Evolutionary conservation across 2,329 filamentous ascomycete genomes (phyloP).

Genomic region (Ophiognomonia clavigignenti-juglandacearum): DNA sequence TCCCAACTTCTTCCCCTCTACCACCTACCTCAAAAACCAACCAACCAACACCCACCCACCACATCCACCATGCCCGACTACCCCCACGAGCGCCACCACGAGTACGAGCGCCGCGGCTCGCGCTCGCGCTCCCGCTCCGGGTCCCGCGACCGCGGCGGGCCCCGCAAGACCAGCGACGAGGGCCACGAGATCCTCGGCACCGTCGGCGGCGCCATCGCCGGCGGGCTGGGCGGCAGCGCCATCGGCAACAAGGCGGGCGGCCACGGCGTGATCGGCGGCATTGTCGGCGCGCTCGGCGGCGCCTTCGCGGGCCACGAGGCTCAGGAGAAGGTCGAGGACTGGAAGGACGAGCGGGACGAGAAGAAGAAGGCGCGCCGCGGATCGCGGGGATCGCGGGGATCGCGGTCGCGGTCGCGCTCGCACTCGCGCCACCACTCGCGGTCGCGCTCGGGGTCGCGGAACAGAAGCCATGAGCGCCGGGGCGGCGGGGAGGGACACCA

Average conservation of each 20-base stretch:
- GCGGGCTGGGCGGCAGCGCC: conserved; percentile 35
- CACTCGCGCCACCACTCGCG: neutral
- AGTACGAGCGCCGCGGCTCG: neutral
- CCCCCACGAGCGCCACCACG: neutral
- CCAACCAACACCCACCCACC: too few relatives aligned
- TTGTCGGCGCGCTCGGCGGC: conserved; percentile 35
- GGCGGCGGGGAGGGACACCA: conserved; percentile 2
- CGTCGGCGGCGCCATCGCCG: conserved; percentile 34
- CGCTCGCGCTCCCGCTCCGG: too few relatives aligned
- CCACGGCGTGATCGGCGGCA: conserved; percentile 28
- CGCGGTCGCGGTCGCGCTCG: too few relatives aligned
- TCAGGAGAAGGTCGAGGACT: conserved; percentile 34
- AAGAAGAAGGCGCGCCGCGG: conserved; percentile 23
- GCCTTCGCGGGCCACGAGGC: conserved; percentile 37
- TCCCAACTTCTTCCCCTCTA: neutral
- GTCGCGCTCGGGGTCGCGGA: conserved; percentile 16
- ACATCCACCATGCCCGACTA: neutral
- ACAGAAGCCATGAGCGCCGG: conserved; percentile 8
- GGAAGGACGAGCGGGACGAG: conserved; percentile 35
- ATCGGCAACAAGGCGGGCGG: conserved; percentile 28
- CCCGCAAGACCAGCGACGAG: conserved; percentile 18
- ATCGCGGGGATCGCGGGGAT: neutral
- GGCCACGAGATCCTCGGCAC: conserved; percentile 37
- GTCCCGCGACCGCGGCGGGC: too few relatives aligned
- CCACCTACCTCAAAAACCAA: neutral